phyloP scores from a whole-genome alignment of 208 protist species.

The Tritrichomonas foetus region DNA sequence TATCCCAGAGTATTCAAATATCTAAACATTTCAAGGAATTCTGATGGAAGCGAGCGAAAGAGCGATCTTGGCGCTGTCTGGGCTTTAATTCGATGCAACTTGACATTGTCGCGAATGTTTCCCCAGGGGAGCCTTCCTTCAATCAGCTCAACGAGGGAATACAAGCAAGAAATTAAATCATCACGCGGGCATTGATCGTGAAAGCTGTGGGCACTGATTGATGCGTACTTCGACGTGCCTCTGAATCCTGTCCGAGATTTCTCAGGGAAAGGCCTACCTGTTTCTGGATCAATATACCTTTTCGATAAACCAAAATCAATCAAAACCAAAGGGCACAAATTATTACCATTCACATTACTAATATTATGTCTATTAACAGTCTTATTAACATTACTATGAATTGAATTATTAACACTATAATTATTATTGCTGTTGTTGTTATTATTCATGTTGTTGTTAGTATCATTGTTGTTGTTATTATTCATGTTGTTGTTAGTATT shows the following conservation, averaged over 20 bases:
- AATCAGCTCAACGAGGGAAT: background rate
- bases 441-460: too few relatives aligned
- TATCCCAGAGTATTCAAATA: background rate
- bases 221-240: background rate
- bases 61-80: background rate
- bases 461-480: too few relatives aligned
- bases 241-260: background rate
- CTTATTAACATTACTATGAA: too few relatives aligned
- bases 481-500: too few relatives aligned
- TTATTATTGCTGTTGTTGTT: too few relatives aligned
- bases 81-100: too few relatives aligned
- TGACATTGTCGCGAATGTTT: too few relatives aligned
- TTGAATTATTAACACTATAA: too few relatives aligned
- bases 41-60: background rate
- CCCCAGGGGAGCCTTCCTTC: background rate
- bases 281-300: background rate
- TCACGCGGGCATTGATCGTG: slow-evolving; percentile 22
- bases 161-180: slow-evolving; percentile 9
- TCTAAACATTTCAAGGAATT: background rate
- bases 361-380: too few relatives aligned
- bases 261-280: background rate
- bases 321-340: background rate
- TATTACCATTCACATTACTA: too few relatives aligned
- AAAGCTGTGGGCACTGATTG: background rate
- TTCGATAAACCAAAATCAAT: background rate